Conservation (phyloP, 768 basidiomycete genomes). For the Lactifluus piperatus region DNA sequence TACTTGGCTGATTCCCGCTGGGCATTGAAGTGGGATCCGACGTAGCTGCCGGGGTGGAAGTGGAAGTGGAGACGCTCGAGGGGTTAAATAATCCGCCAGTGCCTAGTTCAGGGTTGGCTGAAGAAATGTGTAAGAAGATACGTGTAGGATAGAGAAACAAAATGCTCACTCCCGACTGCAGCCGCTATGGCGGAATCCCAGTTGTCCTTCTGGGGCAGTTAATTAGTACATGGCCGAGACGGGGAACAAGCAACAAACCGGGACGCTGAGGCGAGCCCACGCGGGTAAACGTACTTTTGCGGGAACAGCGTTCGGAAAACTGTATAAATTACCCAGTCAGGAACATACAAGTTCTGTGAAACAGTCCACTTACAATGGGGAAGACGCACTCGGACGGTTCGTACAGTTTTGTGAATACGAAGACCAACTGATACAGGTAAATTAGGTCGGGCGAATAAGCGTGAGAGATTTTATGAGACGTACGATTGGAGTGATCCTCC, state of each 20-base stretch:
- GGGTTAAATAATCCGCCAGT: background rate
- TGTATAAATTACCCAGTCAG: background rate
- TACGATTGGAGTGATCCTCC: background rate
- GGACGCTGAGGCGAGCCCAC: constrained; percentile 1
- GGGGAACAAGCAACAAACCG: background rate
- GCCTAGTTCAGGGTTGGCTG: background rate
- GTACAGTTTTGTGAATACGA: constrained; percentile 1
- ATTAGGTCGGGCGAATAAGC: background rate
- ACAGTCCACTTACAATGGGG: background rate
- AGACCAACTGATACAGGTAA: background rate
- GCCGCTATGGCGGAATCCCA: background rate
- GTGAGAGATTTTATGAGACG: background rate
- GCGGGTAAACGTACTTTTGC: background rate
- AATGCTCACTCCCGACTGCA: background rate
- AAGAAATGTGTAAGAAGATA: background rate
- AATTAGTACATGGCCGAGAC: background rate
- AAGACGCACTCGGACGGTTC: background rate
- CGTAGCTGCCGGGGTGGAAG: background rate
- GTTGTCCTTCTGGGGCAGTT: background rate
- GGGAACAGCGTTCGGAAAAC: constrained; percentile 8
- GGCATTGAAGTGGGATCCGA: too few relatives aligned
- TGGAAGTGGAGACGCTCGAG: background rate
- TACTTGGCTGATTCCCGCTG: background rate
- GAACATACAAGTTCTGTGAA: background rate
- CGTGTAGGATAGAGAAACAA: background rate